These are phyloP conservation scores for Echinosophora koreensis DNA, from an alignment of 306 rosid species.

Conservation along the genomic window DNA sequence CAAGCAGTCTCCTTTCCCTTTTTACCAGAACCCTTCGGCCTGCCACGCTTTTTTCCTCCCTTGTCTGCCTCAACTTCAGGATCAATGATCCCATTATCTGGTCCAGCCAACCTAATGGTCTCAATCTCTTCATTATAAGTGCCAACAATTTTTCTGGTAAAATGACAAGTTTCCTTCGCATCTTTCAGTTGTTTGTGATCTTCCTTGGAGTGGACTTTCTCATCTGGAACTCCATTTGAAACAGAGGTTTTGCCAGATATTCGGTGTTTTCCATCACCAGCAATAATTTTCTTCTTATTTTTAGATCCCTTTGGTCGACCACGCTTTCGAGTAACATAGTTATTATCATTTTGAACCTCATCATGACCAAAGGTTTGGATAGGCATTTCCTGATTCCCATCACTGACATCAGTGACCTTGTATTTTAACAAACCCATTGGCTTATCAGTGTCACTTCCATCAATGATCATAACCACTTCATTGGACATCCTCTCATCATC, in stretches of 20 bases:
- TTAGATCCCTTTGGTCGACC: conserved; percentile 58
- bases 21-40: conserved; percentile 30
- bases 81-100: not conserved
- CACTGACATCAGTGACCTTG: not conserved
- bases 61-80: conserved; percentile 36
- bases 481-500: not conserved
- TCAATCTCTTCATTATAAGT: conserved; percentile 11
- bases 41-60: conserved; percentile 35
- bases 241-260: not conserved
- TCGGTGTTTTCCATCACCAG: conserved; percentile 17
- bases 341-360: conserved; percentile 35
- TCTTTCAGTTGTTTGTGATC: conserved; percentile 30
- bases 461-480: too few species aligned
- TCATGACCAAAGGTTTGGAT: conserved; percentile 31
- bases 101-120: conserved; percentile 9
- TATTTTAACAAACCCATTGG: too few species aligned
- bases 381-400: not conserved
- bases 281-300: conserved; percentile 42
- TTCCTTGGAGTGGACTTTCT: not conserved
- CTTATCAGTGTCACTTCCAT: too few species aligned
- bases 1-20: conserved; percentile 38
- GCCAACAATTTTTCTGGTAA: conserved; percentile 6
- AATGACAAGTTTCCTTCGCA: not conserved
- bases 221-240: not conserved
- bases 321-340: conserved; percentile 36